Percentiles rank a stretch among this genome's conserved stretches.
Conservation (phyloP, 2,329 filamentous ascomycete species). For the Dryadomyces quercus-mongolicae region DNA sequence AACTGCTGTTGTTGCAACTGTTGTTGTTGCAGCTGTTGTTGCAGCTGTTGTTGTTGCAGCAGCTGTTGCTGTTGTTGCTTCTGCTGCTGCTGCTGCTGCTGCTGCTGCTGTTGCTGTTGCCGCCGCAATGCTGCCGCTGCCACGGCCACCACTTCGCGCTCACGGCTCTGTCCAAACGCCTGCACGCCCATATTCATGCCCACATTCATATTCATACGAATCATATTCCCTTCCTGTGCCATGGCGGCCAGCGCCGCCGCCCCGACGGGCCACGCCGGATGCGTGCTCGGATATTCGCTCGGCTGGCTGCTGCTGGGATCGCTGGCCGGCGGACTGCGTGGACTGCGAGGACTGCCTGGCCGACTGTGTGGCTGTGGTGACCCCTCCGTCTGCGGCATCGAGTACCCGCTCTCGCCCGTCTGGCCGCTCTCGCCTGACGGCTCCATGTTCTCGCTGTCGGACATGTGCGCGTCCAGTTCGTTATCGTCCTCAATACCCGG, state of each 20-base stretch:
- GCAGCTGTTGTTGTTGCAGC: too few species aligned
- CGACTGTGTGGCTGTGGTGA: too few species aligned
- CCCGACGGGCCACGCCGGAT: conserved; percentile 18
- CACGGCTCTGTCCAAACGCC: not conserved
- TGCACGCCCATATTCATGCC: not conserved
- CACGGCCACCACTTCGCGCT: too few species aligned
- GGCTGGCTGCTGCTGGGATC: conserved; percentile 32
- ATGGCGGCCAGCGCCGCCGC: not conserved
- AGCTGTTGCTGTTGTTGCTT: too few species aligned
- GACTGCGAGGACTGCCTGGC: too few species aligned
- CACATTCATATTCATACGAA: not conserved
- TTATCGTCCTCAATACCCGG: conserved; percentile 38
- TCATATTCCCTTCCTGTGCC: too few species aligned
- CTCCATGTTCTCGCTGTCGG: conserved; percentile 40
- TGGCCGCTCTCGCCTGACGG: conserved; percentile 18
- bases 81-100: too few species aligned
- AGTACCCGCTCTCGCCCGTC: conserved; percentile 1
- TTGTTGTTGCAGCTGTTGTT: too few species aligned
- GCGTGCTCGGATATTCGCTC: conserved; percentile 43
- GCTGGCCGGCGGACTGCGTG: conserved; percentile 17
- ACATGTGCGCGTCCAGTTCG: conserved; percentile 18
- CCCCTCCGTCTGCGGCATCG: conserved; percentile 2
- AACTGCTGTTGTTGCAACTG: too few species aligned
- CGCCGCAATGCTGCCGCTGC: too few species aligned
- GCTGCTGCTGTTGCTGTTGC: too few species aligned